These are phyloP conservation scores for Didymella keratinophila DNA, from an alignment of 2,329 filamentous ascomycete genomes.

Conservation along the genomic window DNA sequence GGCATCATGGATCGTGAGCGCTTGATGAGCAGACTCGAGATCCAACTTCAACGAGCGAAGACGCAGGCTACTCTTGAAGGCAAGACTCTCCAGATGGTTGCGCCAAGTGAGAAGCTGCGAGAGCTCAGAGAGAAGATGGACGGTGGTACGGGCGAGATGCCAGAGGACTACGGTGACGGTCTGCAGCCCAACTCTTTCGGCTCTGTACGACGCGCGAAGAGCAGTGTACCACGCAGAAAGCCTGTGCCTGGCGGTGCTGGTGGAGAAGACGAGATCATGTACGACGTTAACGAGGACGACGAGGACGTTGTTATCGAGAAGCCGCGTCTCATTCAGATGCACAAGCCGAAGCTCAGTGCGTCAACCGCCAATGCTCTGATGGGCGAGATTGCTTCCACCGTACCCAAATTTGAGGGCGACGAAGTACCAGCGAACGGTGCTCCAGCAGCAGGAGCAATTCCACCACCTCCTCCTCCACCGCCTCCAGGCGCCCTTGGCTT, in stretches of 20 bases:
- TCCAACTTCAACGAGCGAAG: slow-evolving; percentile 95
- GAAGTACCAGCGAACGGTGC: slow-evolving; percentile 75
- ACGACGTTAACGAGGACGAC: slow-evolving; percentile 56
- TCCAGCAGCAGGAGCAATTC: slow-evolving; percentile 72
- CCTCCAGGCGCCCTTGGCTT: slow-evolving; percentile 51
- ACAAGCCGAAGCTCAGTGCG: slow-evolving; percentile 70
- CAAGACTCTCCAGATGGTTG: slow-evolving; percentile 77
- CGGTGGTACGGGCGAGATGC: slow-evolving; percentile 59
- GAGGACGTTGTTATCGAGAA: slow-evolving; percentile 76
- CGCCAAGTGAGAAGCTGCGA: slow-evolving; percentile 89
- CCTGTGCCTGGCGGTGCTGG: slow-evolving; percentile 49
- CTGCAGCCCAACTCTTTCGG: slow-evolving; percentile 75
- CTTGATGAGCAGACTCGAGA: slow-evolving; percentile 92
- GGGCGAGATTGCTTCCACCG: slow-evolving; percentile 76
- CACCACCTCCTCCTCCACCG: slow-evolving; percentile 63
- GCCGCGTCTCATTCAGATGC: slow-evolving; percentile 80
- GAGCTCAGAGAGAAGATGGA: slow-evolving; percentile 97
- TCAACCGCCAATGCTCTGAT: slow-evolving; percentile 72
- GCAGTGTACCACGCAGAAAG: slow-evolving; percentile 50
- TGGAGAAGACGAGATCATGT: slow-evolving; percentile 49
- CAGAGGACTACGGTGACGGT: slow-evolving; percentile 52
- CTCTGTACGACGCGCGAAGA: slow-evolving; percentile 52
- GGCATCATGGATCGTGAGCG: slow-evolving; percentile 92
- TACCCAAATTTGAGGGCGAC: slow-evolving; percentile 75
- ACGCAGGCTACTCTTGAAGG: slow-evolving; percentile 97